These are phyloP conservation scores for Apiospora aurea DNA, from an alignment of 2,329 filamentous ascomycete genomes.

Conservation along the genomic window DNA sequence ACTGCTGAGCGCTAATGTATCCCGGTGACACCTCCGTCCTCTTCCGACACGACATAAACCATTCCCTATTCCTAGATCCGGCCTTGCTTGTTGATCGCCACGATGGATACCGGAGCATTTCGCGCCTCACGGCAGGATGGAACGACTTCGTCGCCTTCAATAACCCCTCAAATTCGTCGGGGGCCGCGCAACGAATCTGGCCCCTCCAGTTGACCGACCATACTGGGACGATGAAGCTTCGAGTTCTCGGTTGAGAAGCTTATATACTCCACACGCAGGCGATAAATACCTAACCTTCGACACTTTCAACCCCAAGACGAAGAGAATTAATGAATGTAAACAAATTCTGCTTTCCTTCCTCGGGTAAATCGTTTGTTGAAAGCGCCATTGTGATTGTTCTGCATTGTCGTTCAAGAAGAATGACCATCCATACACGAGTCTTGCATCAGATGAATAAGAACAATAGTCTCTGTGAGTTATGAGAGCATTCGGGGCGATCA, in stretches of 20 bases:
- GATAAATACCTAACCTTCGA: background rate
- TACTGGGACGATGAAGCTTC: background rate
- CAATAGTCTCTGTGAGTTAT: background rate
- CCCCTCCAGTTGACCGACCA: background rate
- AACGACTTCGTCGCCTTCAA: background rate
- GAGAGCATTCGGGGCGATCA: background rate
- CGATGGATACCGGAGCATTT: background rate
- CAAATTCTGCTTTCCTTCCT: too few relatives aligned
- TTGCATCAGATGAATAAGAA: background rate
- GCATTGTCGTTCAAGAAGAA: background rate
- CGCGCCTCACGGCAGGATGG: background rate
- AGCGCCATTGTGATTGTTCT: background rate
- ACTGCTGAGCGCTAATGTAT: background rate
- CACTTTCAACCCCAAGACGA: background rate
- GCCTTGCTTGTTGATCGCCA: slow-evolving; percentile 1
- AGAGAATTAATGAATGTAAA: background rate
- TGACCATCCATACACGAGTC: background rate
- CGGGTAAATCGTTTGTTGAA: background rate
- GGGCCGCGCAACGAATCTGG: background rate
- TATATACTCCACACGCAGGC: background rate
- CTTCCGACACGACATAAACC: background rate
- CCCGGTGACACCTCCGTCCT: background rate
- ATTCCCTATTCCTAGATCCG: background rate
- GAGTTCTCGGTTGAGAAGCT: background rate
- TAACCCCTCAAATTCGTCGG: background rate